Evolutionary conservation across 2,329 filamentous ascomycete genomes (phyloP).

Genomic region (Colletotrichum agaves): DNA sequence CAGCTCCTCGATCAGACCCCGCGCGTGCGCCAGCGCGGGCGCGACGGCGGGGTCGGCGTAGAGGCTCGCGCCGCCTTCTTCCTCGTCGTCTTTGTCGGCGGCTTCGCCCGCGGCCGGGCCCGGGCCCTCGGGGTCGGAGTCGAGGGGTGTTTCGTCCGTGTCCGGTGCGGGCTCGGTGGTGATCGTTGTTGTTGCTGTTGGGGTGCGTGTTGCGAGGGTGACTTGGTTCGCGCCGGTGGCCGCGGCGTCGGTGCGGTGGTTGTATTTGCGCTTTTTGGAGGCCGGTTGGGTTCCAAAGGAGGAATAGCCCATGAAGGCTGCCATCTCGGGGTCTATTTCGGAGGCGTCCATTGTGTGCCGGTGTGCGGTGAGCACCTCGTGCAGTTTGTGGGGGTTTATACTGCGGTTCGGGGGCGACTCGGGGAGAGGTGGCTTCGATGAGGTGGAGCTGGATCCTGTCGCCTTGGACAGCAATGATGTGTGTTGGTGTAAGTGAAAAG

Average conservation of each 20-base stretch:
- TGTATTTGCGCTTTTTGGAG: conserved; percentile 74
- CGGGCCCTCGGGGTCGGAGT: conserved; percentile 51
- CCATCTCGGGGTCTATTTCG: conserved; percentile 58
- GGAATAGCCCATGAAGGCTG: conserved; percentile 78
- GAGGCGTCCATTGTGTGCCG: conserved; percentile 35
- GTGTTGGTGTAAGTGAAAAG: neutral
- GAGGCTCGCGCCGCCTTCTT: conserved; percentile 20
- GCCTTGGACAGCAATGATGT: neutral
- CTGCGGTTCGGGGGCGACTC: neutral
- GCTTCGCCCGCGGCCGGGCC: conserved; percentile 10
- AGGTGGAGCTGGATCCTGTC: neutral
- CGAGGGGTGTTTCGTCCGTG: conserved; percentile 58
- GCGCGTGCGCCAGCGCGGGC: conserved; percentile 35
- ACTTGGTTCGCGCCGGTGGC: conserved; percentile 48
- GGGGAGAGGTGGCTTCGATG: neutral
- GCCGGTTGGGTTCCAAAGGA: conserved; percentile 71
- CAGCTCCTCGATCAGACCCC: conserved; percentile 34
- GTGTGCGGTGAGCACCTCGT: neutral
- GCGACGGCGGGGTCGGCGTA: conserved; percentile 23
- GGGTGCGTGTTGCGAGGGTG: conserved; percentile 48
- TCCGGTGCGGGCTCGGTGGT: conserved; percentile 43
- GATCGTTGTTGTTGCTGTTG: conserved; percentile 20
- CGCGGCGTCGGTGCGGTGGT: conserved; percentile 63
- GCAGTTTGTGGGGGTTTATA: too few relatives aligned
- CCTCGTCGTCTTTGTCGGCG: conserved; percentile 8